phyloP scores from a whole-genome alignment of 805 yeast species.

The Yarrowia sp. region DNA sequence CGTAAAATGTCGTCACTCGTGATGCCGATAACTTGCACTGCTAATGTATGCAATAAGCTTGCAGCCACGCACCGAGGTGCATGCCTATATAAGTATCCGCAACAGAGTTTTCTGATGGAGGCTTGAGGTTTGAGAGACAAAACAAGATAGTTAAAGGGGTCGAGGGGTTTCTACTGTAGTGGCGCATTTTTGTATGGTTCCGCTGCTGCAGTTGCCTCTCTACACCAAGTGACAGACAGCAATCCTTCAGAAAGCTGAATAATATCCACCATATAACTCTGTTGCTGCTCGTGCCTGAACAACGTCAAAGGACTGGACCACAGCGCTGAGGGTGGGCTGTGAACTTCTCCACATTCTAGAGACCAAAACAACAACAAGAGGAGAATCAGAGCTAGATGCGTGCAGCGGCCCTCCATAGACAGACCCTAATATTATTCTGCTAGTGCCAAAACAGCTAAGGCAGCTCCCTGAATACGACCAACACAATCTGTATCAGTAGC shows the following conservation, averaged over 20 bases:
- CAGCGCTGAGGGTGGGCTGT: not conserved
- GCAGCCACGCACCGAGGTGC: slow-evolving; percentile 37
- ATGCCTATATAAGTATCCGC: slow-evolving; percentile 9
- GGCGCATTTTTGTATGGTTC: too few species aligned
- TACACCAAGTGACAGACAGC: too few species aligned
- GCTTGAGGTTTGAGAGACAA: slow-evolving; percentile 2
- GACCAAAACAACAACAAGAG: not conserved
- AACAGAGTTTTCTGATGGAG: slow-evolving; percentile 14
- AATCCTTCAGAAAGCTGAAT: not conserved
- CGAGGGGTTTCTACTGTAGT: too few species aligned
- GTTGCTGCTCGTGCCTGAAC: slow-evolving; percentile 19
- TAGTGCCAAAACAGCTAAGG: slow-evolving; percentile 27
- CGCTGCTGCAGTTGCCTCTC: not conserved
- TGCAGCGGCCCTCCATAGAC: not conserved
- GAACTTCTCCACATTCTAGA: not conserved
- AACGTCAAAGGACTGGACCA: slow-evolving; percentile 3
- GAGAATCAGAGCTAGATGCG: not conserved
- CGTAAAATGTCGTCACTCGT: slow-evolving; percentile 3
- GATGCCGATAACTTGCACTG: slow-evolving; percentile 30
- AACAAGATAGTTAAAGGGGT: too few species aligned
- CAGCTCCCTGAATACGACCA: slow-evolving; percentile 34
- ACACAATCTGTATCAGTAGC: slow-evolving; percentile 29
- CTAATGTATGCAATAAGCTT: slow-evolving; percentile 26
- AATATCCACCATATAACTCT: not conserved
- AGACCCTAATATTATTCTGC: not conserved